These are phyloP conservation scores for Nemania serpens DNA, from an alignment of 2,329 filamentous ascomycete genomes.

Conservation along the genomic window DNA sequence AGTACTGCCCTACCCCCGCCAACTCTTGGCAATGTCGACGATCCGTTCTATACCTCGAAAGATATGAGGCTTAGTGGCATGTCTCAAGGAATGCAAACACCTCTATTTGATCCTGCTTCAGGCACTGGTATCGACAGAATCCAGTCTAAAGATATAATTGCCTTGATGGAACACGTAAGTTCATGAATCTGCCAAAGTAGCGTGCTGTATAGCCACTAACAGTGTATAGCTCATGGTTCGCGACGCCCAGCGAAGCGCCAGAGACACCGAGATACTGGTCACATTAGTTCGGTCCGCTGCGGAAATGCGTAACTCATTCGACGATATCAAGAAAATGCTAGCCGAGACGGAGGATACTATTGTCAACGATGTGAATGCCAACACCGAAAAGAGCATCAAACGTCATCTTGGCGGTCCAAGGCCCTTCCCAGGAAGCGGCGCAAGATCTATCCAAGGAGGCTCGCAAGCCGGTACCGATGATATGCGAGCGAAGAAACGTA, in stretches of 20 bases:
- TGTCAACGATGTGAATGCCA: slow-evolving; percentile 83
- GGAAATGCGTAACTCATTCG: slow-evolving; percentile 96
- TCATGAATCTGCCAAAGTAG: slow-evolving; percentile 4
- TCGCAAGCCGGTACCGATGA: slow-evolving; percentile 65
- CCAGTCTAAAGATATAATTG: slow-evolving; percentile 94
- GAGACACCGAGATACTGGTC: slow-evolving; percentile 94
- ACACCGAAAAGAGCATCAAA: slow-evolving; percentile 83
- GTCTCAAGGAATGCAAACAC: slow-evolving; percentile 88
- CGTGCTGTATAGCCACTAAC: slow-evolving; percentile 33
- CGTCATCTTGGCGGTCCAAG: slow-evolving; percentile 84
- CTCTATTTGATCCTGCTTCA: slow-evolving; percentile 87
- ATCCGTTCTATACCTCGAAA: slow-evolving; percentile 68
- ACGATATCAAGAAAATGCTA: slow-evolving; percentile 92
- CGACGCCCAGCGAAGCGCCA: slow-evolving; percentile 92
- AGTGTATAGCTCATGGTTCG: slow-evolving; percentile 77
- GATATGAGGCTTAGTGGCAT: slow-evolving; percentile 77
- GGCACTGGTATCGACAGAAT: slow-evolving; percentile 89
- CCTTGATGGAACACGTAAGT: slow-evolving; percentile 91
- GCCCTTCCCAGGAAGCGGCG: slow-evolving; percentile 71
- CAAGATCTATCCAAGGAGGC: slow-evolving; percentile 62
- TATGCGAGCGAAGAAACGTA: slow-evolving; percentile 77
- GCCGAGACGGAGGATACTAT: slow-evolving; percentile 88
- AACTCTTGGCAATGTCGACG: slow-evolving; percentile 57
- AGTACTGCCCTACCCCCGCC: slow-evolving; percentile 59
- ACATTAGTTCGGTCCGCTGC: slow-evolving; percentile 91